These are phyloP conservation scores for Neurospora intermedia DNA, from an alignment of 495 filamentous ascomycete species.

Conservation along the genomic window DNA sequence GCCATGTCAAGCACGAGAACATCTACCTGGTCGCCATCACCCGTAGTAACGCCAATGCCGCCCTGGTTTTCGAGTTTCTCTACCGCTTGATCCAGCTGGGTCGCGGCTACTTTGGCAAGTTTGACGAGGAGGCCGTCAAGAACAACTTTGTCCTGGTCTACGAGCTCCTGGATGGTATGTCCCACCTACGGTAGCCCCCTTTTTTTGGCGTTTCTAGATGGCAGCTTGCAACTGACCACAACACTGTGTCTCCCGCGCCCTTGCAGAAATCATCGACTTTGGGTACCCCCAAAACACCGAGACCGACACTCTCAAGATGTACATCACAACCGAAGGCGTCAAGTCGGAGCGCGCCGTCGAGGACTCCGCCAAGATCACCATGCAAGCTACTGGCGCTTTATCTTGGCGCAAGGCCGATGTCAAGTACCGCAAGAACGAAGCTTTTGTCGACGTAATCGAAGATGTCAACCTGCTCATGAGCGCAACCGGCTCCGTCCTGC, in stretches of 20 bases:
- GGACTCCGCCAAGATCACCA: slow-evolving; percentile 93
- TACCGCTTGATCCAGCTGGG: slow-evolving; percentile 86
- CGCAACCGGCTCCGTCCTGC: slow-evolving; percentile 84
- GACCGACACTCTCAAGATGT: slow-evolving; percentile 98
- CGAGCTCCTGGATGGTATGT: slow-evolving; percentile 86
- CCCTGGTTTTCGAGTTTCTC: slow-evolving; percentile 95
- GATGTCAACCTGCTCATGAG: slow-evolving; percentile 99
- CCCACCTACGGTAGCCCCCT: not conserved
- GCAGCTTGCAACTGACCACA: not conserved
- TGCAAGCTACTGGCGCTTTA: slow-evolving; percentile 95
- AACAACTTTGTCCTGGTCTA: slow-evolving; percentile 99
- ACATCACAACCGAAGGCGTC: slow-evolving; percentile 99
- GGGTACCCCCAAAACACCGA: slow-evolving; percentile 99
- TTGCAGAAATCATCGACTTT: slow-evolving; percentile 91
- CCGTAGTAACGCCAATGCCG: slow-evolving; percentile 99
- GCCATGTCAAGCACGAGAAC: slow-evolving; percentile 99
- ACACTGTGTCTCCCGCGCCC: not conserved
- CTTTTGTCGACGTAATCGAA: slow-evolving; percentile 61
- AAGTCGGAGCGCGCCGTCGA: slow-evolving; percentile 87
- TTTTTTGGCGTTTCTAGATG: not conserved
- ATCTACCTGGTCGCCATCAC: slow-evolving; percentile 97
- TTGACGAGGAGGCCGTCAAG: slow-evolving; percentile 99
- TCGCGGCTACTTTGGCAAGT: slow-evolving; percentile 95
- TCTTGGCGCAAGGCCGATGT: slow-evolving; percentile 96
- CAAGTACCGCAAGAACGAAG: slow-evolving; percentile 97